Conservation (phyloP, 1,284 basidiomycete species). For the Tremellales sp. region DNA sequence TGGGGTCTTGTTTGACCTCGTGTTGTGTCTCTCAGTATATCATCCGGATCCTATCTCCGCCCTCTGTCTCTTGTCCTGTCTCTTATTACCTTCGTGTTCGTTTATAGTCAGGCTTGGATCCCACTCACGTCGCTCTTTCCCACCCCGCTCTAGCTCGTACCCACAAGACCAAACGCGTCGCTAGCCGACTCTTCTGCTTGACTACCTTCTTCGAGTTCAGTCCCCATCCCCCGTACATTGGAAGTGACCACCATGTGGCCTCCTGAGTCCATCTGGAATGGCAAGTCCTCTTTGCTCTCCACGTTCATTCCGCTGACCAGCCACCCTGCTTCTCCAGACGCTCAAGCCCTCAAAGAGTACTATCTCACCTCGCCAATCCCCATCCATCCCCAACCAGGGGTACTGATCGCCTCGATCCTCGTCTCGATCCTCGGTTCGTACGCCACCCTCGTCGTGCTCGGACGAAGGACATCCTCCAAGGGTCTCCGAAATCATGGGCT, state of each 20-base stretch:
- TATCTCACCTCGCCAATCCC: conserved; percentile 47
- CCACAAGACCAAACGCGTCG: no score
- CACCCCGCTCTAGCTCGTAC: neutral
- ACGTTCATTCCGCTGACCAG: conserved; percentile 3
- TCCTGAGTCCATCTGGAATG: conserved; percentile 30
- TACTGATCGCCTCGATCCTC: conserved; percentile 52
- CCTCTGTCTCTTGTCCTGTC: conserved; percentile 4
- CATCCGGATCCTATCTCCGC: neutral
- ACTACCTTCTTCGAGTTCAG: no score
- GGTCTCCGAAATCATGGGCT: conserved; percentile 49
- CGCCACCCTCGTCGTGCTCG: conserved; percentile 51
- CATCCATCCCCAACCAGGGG: conserved; percentile 47
- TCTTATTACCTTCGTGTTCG: conserved; percentile 3
- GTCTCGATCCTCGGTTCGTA: conserved; percentile 53
- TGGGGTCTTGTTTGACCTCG: no score
- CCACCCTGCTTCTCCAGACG: conserved; percentile 24
- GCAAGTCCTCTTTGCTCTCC: conserved; percentile 15
- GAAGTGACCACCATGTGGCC: conserved; percentile 21
- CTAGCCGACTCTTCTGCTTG: no score
- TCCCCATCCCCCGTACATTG: no score
- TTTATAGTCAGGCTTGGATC: neutral
- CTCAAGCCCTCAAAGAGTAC: conserved; percentile 40
- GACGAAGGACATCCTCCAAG: conserved; percentile 48
- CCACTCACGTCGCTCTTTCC: neutral
- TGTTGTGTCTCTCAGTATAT: conserved; percentile 6